Conservation (phyloP, 169 alveolate genomes). For the Babesia caballi region DNA sequence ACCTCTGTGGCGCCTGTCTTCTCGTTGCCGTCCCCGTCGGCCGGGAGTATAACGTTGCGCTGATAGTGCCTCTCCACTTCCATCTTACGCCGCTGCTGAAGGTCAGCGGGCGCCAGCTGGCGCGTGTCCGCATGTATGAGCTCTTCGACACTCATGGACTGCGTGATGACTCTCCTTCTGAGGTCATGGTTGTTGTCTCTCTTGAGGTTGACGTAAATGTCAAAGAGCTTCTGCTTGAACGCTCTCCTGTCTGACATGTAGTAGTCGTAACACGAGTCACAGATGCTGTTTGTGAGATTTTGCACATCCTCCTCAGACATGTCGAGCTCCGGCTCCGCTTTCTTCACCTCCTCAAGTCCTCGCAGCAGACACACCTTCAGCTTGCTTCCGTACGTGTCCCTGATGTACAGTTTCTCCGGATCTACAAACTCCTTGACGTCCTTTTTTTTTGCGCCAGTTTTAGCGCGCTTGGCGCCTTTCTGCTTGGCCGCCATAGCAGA, state of each 20-base stretch:
- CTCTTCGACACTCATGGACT: constrained; percentile 42
- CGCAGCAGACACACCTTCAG: constrained; percentile 12
- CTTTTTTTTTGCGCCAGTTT: neutral
- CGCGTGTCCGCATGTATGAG: constrained; percentile 65
- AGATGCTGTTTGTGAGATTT: constrained; percentile 23
- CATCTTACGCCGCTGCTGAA: constrained; percentile 50
- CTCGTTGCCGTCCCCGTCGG: neutral
- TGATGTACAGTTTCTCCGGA: constrained; percentile 24
- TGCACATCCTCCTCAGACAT: constrained; percentile 16
- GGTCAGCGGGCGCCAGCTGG: constrained; percentile 68
- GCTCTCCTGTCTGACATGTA: constrained; percentile 12
- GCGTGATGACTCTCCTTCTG: constrained; percentile 55
- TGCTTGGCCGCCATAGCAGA: constrained; percentile 13
- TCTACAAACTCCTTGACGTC: neutral
- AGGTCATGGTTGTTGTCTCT: constrained; percentile 70
- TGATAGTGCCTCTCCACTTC: constrained; percentile 66
- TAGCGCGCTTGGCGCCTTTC: constrained; percentile 25
- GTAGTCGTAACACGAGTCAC: constrained; percentile 51
- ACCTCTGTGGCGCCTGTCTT: neutral
- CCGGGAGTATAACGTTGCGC: constrained; percentile 63
- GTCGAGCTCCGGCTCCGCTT: constrained; percentile 4
- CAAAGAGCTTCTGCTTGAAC: constrained; percentile 71
- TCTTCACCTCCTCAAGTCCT: constrained; percentile 22
- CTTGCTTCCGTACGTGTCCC: constrained; percentile 52
- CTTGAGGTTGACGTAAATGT: constrained; percentile 62